A percentile compares a stretch with the other conserved stretches of the same genome.
These are phyloP conservation scores for Leccinum angustisporum DNA, from an alignment of 1,284 basidiomycete genomes.

Conservation along the genomic window DNA sequence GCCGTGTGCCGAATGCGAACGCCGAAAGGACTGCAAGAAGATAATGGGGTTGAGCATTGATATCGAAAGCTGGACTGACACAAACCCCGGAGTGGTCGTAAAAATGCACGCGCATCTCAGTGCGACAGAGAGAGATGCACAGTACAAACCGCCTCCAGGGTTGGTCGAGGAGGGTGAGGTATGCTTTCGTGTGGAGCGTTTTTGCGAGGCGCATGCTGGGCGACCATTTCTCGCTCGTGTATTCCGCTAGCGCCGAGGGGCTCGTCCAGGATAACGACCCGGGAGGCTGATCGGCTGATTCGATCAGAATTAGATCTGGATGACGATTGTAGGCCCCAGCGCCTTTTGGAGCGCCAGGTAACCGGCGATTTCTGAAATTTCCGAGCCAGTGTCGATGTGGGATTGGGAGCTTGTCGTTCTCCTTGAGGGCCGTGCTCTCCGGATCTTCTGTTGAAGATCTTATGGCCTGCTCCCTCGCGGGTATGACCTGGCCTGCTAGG, in stretches of 20 bases:
- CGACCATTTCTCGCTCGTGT: background rate
- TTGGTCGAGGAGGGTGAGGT: background rate
- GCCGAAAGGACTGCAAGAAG: background rate
- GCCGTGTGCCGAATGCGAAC: background rate
- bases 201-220: background rate
- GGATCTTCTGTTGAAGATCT: background rate
- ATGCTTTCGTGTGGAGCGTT: background rate
- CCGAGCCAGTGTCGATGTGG: background rate
- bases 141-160: background rate
- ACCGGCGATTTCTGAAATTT: background rate
- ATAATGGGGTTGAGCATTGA: background rate
- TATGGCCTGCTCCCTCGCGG: background rate
- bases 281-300: background rate
- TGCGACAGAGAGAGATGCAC: background rate
- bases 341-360: background rate
- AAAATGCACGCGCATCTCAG: background rate
- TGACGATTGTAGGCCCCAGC: background rate
- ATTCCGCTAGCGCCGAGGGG: background rate
- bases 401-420: background rate
- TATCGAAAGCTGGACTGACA: background rate
- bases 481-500: background rate
- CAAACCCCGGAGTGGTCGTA: background rate
- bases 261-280: background rate
- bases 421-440: background rate
- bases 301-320: background rate